Percentiles rank a stretch among this genome's conserved stretches.
Evolutionary conservation across 805 yeast species (phyloP).

Genomic region (Suhomyces vadensis): DNA sequence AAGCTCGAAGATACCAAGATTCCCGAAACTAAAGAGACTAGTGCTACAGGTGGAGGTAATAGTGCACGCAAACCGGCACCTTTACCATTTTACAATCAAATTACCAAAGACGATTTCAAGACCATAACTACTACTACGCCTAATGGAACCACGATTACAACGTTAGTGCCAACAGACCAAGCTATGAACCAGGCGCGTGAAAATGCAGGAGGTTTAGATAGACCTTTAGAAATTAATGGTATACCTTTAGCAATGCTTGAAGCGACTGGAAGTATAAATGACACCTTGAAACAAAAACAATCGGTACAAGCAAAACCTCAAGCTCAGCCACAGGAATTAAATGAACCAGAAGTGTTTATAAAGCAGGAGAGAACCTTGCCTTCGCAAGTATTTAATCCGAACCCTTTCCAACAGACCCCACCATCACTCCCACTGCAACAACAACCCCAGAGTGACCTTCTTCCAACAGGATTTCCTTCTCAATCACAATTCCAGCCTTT

Average conservation of each 20-base stretch:
- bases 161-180: constrained; percentile 81
- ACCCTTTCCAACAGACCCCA: constrained; percentile 3
- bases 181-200: constrained; percentile 66
- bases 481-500: constrained; percentile 4
- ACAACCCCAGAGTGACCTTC: constrained; percentile 7
- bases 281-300: constrained; percentile 5
- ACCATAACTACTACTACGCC: constrained; percentile 86
- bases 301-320: not conserved
- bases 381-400: not conserved
- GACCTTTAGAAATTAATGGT: constrained; percentile 63
- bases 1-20: constrained; percentile 12
- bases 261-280: constrained; percentile 69
- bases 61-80: constrained; percentile 55
- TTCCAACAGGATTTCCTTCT: not conserved
- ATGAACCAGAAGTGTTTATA: not conserved
- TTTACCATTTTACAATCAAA: constrained; percentile 86
- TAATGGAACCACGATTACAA: constrained; percentile 88
- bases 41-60: constrained; percentile 9
- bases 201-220: constrained; percentile 54
- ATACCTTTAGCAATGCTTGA: constrained; percentile 72
- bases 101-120: constrained; percentile 83
- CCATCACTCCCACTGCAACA: constrained; percentile 9
- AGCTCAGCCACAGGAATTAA: not conserved
- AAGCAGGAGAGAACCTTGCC: not conserved
- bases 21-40: constrained; percentile 9